These are phyloP conservation scores for Microascus cirrosus DNA, from an alignment of 2,329 filamentous ascomycete genomes.

Conservation along the genomic window DNA sequence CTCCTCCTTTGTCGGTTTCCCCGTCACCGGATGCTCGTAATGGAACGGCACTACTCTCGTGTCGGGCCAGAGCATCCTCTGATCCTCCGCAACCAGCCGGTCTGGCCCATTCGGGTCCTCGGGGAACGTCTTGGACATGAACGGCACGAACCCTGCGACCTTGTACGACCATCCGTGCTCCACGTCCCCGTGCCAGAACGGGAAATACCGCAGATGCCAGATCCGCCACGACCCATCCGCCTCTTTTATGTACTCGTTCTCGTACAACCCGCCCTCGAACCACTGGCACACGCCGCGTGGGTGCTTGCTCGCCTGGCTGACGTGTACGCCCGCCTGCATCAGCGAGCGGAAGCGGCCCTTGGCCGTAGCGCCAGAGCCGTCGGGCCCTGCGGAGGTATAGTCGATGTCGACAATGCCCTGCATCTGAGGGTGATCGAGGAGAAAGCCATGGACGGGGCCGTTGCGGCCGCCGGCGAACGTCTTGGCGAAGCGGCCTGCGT, in stretches of 20 bases:
- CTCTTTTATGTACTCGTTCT: constrained; percentile 49
- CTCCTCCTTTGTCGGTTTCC: constrained; percentile 28
- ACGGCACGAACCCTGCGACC: constrained; percentile 40
- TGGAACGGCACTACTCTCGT: constrained; percentile 42
- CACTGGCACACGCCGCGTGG: constrained; percentile 42
- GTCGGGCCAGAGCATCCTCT: constrained; percentile 45
- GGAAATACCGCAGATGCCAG: constrained; percentile 41
- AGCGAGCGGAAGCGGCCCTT: constrained; percentile 40
- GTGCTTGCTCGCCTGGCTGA: constrained; percentile 35
- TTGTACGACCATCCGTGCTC: constrained; percentile 42
- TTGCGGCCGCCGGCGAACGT: constrained; percentile 39
- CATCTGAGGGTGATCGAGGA: constrained; percentile 29
- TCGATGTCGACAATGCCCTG: constrained; percentile 44
- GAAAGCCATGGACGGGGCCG: constrained; percentile 40
- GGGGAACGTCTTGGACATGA: constrained; percentile 33
- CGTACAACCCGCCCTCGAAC: constrained; percentile 48
- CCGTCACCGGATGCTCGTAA: constrained; percentile 38
- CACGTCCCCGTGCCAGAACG: constrained; percentile 44
- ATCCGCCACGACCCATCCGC: constrained; percentile 30
- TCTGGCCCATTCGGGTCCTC: constrained; percentile 39
- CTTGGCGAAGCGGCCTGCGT: constrained; percentile 37
- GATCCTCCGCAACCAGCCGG: constrained; percentile 31
- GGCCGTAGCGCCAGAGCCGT: constrained; percentile 17
- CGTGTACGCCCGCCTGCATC: constrained; percentile 43
- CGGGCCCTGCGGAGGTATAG: constrained; percentile 22